A percentile compares a stretch with the other conserved stretches of the same genome.
Conservation (phyloP, 2,329 filamentous ascomycete species). For the Cladophialophora exuberans region DNA sequence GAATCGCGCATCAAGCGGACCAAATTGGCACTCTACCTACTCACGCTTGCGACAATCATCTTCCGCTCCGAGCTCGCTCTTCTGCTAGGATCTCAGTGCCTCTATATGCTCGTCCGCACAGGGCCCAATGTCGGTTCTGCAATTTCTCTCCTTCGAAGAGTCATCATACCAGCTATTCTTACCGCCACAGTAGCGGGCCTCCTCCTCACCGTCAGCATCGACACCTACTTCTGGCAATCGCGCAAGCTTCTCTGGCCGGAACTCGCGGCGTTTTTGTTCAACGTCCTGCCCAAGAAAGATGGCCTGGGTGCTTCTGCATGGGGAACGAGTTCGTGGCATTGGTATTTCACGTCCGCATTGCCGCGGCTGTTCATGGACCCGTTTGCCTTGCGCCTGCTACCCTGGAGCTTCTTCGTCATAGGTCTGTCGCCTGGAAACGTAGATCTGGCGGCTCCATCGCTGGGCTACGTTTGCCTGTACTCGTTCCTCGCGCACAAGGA, state of each 20-base stretch:
- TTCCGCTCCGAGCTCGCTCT: conserved; percentile 91
- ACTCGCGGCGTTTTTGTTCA: conserved; percentile 85
- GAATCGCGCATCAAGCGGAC: conserved; percentile 51
- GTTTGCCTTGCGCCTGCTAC: conserved; percentile 45
- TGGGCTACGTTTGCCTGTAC: conserved; percentile 78
- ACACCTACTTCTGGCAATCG: conserved; percentile 91
- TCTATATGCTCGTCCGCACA: conserved; percentile 60
- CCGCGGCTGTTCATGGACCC: conserved; percentile 87
- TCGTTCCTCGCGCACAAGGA: conserved; percentile 94
- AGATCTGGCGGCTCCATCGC: conserved; percentile 63
- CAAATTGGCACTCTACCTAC: conserved; percentile 69
- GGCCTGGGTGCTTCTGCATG: conserved; percentile 68
- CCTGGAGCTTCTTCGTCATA: conserved; percentile 5
- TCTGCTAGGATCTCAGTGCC: conserved; percentile 69
- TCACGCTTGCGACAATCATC: conserved; percentile 79
- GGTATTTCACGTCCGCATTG: conserved; percentile 80
- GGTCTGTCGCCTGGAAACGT: conserved; percentile 52
- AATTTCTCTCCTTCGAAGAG: conserved; percentile 22
- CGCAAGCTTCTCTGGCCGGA: conserved; percentile 81
- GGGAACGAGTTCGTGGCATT: conserved; percentile 84
- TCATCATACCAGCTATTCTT: conserved; percentile 68
- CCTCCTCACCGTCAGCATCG: conserved; percentile 70
- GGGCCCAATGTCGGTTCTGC: conserved; percentile 36
- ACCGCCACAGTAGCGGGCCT: conserved; percentile 70
- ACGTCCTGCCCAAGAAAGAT: conserved; percentile 75